These are phyloP conservation scores for Fusarium fracticaudum DNA, from an alignment of 2,329 filamentous ascomycete species.

Conservation along the genomic window DNA sequence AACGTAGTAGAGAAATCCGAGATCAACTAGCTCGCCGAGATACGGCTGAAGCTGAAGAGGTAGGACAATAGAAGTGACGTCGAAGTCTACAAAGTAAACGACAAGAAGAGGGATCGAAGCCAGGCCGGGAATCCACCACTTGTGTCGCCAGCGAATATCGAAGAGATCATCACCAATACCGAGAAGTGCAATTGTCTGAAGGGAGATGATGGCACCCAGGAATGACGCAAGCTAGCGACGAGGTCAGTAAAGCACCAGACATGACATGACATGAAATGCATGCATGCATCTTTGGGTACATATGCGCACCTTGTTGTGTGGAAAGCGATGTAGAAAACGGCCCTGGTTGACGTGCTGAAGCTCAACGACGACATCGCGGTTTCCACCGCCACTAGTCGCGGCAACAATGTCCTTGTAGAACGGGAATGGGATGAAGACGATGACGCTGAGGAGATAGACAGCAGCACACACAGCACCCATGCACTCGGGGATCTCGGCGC, in stretches of 20 bases:
- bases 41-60: constrained; percentile 86
- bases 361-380: constrained; percentile 84
- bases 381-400: constrained; percentile 92
- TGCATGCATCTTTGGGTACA: neutral
- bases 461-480: constrained; percentile 95
- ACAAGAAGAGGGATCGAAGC: constrained; percentile 93
- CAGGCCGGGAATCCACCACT: constrained; percentile 96
- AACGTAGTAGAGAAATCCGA: constrained; percentile 86
- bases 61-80: constrained; percentile 93
- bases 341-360: constrained; percentile 80
- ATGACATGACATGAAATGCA: neutral
- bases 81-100: constrained; percentile 98
- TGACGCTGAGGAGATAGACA: constrained; percentile 88
- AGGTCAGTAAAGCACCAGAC: neutral
- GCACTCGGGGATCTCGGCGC: constrained; percentile 87
- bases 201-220: constrained; percentile 89
- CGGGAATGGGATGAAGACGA: constrained; percentile 93
- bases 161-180: constrained; percentile 96
- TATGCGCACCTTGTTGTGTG: constrained; percentile 82
- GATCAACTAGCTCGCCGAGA: constrained; percentile 84
- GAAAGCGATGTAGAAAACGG: constrained; percentile 88
- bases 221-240: constrained; percentile 83
- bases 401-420: constrained; percentile 99
- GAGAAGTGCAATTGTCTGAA: constrained; percentile 89
- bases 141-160: constrained; percentile 98